These are phyloP conservation scores for Yarrowia sp. DNA, from an alignment of 805 yeast genomes.

Conservation along the genomic window DNA sequence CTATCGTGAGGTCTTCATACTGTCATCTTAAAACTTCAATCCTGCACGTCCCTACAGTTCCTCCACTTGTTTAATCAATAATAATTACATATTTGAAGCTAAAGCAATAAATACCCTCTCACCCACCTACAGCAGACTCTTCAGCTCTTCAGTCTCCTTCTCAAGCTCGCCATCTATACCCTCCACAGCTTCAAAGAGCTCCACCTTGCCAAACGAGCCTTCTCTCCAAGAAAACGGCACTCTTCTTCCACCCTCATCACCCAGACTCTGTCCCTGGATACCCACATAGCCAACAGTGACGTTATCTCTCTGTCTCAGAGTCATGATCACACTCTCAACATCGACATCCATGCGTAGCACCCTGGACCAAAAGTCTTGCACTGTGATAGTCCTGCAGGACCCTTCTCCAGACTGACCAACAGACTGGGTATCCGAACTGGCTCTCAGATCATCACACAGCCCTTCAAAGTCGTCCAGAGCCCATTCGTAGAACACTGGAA, in stretches of 20 bases:
- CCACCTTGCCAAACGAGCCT: conserved; percentile 1
- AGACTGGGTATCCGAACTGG: background rate
- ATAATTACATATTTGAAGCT: conserved; percentile 4
- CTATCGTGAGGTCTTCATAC: too few species aligned
- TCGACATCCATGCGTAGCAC: conserved; percentile 1
- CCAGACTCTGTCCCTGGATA: conserved; percentile 4
- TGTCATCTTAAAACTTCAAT: too few species aligned
- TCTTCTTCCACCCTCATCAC: background rate
- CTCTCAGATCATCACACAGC: conserved; percentile 10
- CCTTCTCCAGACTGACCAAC: background rate
- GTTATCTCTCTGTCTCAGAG: background rate
- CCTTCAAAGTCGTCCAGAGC: conserved; percentile 13
- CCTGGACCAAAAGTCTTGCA: conserved; percentile 1
- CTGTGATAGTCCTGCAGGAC: background rate
- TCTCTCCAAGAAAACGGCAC: background rate
- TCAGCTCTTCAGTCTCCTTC: background rate
- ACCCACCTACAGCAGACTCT: background rate
- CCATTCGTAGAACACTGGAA: conserved; percentile 1
- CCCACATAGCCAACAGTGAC: conserved; percentile 18
- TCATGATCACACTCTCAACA: conserved; percentile 1
- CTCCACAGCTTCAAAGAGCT: background rate
- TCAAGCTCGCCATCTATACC: conserved; percentile 3
- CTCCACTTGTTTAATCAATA: too few species aligned
- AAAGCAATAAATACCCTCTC: conserved; percentile 5
- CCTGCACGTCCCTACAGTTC: too few species aligned